Evolutionary conservation across 2,329 filamentous ascomycete genomes (phyloP).

Genomic region (Fusarium veterinarium): DNA sequence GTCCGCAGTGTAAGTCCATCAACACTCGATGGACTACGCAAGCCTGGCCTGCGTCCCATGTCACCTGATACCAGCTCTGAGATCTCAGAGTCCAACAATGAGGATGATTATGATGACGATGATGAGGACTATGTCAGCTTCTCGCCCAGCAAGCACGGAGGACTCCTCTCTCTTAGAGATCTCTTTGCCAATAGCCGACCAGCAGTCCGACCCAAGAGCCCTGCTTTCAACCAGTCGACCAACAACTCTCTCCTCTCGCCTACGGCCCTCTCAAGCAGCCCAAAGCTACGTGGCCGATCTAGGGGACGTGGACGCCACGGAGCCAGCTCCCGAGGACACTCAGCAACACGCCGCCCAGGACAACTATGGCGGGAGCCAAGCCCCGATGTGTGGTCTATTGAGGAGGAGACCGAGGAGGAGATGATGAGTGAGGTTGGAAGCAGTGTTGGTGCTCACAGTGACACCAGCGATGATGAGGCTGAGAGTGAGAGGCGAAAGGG

Average conservation of each 20-base stretch:
- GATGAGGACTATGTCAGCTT: conserved; percentile 65
- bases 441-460: conserved; percentile 46
- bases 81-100: conserved; percentile 58
- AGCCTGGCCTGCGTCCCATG: conserved; percentile 48
- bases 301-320: conserved; percentile 46
- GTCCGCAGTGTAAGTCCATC: conserved; percentile 69
- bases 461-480: conserved; percentile 44
- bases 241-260: conserved; percentile 45
- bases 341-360: conserved; percentile 52
- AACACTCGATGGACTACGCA: conserved; percentile 63
- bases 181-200: conserved; percentile 53
- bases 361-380: conserved; percentile 67
- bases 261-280: conserved; percentile 43
- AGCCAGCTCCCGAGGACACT: conserved; percentile 43
- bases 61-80: conserved; percentile 48
- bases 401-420: conserved; percentile 69
- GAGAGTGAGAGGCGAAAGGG: conserved; percentile 27
- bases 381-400: conserved; percentile 69
- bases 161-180: conserved; percentile 57
- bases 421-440: conserved; percentile 57
- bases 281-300: conserved; percentile 47
- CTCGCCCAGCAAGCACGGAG: conserved; percentile 52
- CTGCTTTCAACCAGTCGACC: conserved; percentile 46
- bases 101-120: conserved; percentile 60
- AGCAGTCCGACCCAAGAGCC: conserved; percentile 47